Percentiles rank a stretch among this genome's conserved stretches.
Evolutionary conservation across 352 stramenopile genomes (phyloP).

Genomic region (Plasmopara viticola): DNA sequence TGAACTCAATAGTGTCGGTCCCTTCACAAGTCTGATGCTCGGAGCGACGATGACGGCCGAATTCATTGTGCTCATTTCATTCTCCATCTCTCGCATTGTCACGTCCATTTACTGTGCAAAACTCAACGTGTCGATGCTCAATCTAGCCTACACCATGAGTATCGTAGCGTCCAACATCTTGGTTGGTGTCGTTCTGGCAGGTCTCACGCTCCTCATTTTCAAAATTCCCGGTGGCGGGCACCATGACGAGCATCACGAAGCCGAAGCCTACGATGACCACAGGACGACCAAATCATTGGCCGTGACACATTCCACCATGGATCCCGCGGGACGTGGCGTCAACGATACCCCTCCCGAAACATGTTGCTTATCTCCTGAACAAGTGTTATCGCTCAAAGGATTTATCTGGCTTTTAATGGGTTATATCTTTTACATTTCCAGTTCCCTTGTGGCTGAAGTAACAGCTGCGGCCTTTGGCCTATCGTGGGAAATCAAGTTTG

Average conservation of each 20-base stretch:
- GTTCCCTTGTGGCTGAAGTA: slow-evolving; percentile 35
- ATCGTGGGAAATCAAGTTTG: slow-evolving; percentile 66
- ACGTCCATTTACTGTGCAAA: slow-evolving; percentile 55
- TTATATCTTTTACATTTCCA: slow-evolving; percentile 58
- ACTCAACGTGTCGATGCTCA: slow-evolving; percentile 41
- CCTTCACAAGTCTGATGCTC: slow-evolving; percentile 69
- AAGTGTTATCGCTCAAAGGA: slow-evolving; percentile 25
- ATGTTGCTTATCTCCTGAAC: not conserved
- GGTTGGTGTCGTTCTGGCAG: slow-evolving; percentile 31
- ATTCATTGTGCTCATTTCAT: slow-evolving; percentile 64
- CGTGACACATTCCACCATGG: not conserved
- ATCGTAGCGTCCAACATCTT: slow-evolving; percentile 51
- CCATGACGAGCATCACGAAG: not conserved
- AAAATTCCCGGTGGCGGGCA: slow-evolving; percentile 18
- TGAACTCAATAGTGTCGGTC: slow-evolving; percentile 60
- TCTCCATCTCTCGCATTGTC: slow-evolving; percentile 58
- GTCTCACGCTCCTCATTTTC: slow-evolving; percentile 50
- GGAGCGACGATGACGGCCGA: slow-evolving; percentile 60
- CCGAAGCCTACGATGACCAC: not conserved
- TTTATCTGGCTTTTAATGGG: slow-evolving; percentile 59
- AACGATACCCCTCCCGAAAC: not conserved
- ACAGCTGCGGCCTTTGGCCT: slow-evolving; percentile 40
- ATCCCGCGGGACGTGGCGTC: no score
- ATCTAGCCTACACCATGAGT: slow-evolving; percentile 44
- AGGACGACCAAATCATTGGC: not conserved